phyloP scores from a whole-genome alignment of 306 rosid species.

The Amphicarpaea edgeworthii region DNA sequence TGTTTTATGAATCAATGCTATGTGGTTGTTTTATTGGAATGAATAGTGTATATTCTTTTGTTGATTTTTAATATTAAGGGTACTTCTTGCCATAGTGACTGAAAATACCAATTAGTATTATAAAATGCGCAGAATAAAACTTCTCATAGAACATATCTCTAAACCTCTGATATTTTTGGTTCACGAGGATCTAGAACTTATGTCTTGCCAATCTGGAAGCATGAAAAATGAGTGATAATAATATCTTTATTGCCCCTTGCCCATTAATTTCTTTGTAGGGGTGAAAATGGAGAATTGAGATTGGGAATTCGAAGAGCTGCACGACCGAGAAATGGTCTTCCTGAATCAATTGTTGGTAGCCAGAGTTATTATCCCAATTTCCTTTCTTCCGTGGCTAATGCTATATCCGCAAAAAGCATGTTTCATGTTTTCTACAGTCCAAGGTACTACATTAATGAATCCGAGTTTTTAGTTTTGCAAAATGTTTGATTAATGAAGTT shows the following conservation, averaged over 20 bases:
- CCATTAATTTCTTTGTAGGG: constrained; percentile 63
- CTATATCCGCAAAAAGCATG: constrained; percentile 79
- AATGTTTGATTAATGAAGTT: too few species aligned
- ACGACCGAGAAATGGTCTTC: constrained; percentile 89
- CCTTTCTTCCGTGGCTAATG: constrained; percentile 82
- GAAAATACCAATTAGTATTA: constrained; percentile 8
- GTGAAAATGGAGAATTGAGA: constrained; percentile 92
- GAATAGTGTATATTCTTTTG: neutral
- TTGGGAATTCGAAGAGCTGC: constrained; percentile 93
- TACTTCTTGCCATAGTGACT: neutral
- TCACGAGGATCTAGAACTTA: neutral
- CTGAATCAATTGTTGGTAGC: constrained; percentile 76
- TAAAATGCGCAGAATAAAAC: neutral
- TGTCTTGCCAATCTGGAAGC: constrained; percentile 24
- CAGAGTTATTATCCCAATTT: constrained; percentile 69
- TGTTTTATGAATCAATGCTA: constrained; percentile 11
- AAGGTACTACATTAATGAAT: constrained; percentile 62
- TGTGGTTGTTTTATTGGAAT: constrained; percentile 20
- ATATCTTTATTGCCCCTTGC: neutral
- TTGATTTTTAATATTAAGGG: constrained; percentile 1
- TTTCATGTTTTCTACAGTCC: constrained; percentile 97
- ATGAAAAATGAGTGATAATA: constrained; percentile 19
- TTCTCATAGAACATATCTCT: neutral
- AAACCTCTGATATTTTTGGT: neutral
- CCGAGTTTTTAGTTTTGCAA: constrained; percentile 26